These are phyloP conservation scores for Podosphaera aphanis DNA, from an alignment of 2,329 filamentous ascomycete species.

Conservation along the genomic window DNA sequence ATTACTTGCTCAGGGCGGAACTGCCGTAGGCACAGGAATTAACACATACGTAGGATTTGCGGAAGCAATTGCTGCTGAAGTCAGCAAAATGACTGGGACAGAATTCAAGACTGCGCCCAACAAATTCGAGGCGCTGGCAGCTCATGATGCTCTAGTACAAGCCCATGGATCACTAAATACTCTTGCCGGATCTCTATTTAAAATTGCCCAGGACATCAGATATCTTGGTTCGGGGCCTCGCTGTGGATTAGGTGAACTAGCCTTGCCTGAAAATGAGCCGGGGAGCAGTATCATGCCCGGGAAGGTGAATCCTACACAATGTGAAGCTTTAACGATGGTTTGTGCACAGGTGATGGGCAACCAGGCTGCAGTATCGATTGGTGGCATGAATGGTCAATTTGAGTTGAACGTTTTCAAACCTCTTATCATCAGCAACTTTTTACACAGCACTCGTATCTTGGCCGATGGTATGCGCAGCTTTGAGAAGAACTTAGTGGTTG, in stretches of 20 bases:
- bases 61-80: slow-evolving; percentile 74
- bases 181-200: slow-evolving; percentile 72
- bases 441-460: slow-evolving; percentile 75
- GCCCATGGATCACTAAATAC: slow-evolving; percentile 87
- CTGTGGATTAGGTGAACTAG: slow-evolving; percentile 82
- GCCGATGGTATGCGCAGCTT: slow-evolving; percentile 88
- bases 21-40: slow-evolving; percentile 87
- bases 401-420: slow-evolving; percentile 99
- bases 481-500: slow-evolving; percentile 74
- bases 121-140: slow-evolving; percentile 93
- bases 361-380: slow-evolving; percentile 76
- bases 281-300: slow-evolving; percentile 97
- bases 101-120: slow-evolving; percentile 92
- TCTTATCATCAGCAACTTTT: slow-evolving; percentile 77
- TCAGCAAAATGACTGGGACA: slow-evolving; percentile 76
- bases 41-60: slow-evolving; percentile 96
- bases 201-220: slow-evolving; percentile 94
- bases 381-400: slow-evolving; percentile 93
- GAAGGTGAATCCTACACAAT: slow-evolving; percentile 98
- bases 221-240: slow-evolving; percentile 91
- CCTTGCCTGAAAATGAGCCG: slow-evolving; percentile 91
- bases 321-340: slow-evolving; percentile 92
- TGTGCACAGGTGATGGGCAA: slow-evolving; percentile 97
- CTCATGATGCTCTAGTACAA: slow-evolving; percentile 89
- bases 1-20: slow-evolving; percentile 81